Percentiles rank a stretch among this genome's conserved stretches.
Evolutionary conservation across 208 protist genomes (phyloP).

Genomic region (Zelonia costaricensis): DNA sequence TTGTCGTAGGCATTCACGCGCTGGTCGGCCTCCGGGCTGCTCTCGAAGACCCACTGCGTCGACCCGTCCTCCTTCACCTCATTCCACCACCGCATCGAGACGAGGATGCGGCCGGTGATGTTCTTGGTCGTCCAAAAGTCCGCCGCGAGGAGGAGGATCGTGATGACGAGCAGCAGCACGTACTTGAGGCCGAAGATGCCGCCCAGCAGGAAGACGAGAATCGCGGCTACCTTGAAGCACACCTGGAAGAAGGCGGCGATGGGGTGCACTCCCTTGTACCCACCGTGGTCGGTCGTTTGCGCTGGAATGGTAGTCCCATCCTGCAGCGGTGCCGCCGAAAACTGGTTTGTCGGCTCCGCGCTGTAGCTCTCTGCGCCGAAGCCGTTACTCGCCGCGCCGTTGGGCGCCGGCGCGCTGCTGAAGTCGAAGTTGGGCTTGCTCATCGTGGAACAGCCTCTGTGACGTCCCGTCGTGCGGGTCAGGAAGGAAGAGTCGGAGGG

Average conservation of each 20-base stretch:
- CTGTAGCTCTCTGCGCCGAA: not conserved
- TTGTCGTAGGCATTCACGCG: conserved; percentile 79
- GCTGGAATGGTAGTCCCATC: conserved; percentile 12
- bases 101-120: conserved; percentile 92
- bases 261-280: conserved; percentile 86
- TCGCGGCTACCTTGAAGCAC: conserved; percentile 78
- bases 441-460: not conserved
- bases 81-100: conserved; percentile 95
- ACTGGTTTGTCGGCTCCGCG: not conserved
- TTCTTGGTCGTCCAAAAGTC: conserved; percentile 98
- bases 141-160: conserved; percentile 83
- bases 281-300: conserved; percentile 20
- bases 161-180: conserved; percentile 85
- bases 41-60: conserved; percentile 95
- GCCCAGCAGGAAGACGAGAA: conserved; percentile 85
- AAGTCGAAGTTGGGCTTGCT: not conserved
- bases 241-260: conserved; percentile 89
- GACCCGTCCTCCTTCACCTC: conserved; percentile 92
- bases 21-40: conserved; percentile 54
- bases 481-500: too few species aligned
- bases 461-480: too few species aligned
- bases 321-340: not conserved
- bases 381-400: too few species aligned
- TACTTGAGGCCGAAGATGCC: conserved; percentile 60
- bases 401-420: conserved; percentile 16